Percentiles rank a stretch among this genome's conserved stretches.
These are phyloP conservation scores for Rhipidocladum racemiflorum DNA, from an alignment of 176 grass and related monocot species.

Conservation along the genomic window DNA sequence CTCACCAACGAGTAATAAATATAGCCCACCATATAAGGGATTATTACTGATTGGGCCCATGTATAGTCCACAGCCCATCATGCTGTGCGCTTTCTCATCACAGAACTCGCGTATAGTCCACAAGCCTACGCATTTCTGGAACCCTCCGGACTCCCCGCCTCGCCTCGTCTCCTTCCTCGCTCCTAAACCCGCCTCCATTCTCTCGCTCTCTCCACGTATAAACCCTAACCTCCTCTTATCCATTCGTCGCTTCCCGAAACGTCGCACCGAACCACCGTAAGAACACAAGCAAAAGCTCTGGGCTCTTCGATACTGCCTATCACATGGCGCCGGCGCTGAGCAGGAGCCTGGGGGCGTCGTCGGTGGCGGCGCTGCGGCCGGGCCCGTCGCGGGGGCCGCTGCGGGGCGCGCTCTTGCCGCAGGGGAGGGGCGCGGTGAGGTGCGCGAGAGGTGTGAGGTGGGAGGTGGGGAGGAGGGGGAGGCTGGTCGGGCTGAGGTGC, in stretches of 20 bases:
- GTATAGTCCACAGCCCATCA: too few relatives aligned
- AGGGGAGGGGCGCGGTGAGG: background rate
- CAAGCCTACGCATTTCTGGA: slow-evolving; percentile 40
- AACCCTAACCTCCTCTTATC: slow-evolving; percentile 54
- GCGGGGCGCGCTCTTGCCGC: slow-evolving; percentile 23
- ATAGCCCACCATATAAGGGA: too few relatives aligned
- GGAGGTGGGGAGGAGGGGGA: slow-evolving; percentile 26
- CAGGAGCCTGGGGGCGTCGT: slow-evolving; percentile 58
- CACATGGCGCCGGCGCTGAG: slow-evolving; percentile 55
- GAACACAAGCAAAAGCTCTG: background rate
- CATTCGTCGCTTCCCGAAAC: slow-evolving; percentile 21
- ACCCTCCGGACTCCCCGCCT: slow-evolving; percentile 22
- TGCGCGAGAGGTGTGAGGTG: slow-evolving; percentile 47
- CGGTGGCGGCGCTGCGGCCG: slow-evolving; percentile 51
- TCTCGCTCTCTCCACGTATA: slow-evolving; percentile 21
- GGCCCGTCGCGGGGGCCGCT: slow-evolving; percentile 1
- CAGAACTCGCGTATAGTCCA: too few relatives aligned
- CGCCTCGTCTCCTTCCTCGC: slow-evolving; percentile 13
- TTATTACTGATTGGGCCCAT: too few relatives aligned
- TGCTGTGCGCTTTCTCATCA: too few relatives aligned
- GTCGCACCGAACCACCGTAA: slow-evolving; percentile 10
- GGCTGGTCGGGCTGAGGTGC: slow-evolving; percentile 49
- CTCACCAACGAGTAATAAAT: background rate
- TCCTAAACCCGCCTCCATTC: slow-evolving; percentile 28
- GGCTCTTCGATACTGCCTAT: background rate